Evolutionary conservation across 148 eudicot species (phyloP).

Genomic region (Rhododendron williamsianum): DNA sequence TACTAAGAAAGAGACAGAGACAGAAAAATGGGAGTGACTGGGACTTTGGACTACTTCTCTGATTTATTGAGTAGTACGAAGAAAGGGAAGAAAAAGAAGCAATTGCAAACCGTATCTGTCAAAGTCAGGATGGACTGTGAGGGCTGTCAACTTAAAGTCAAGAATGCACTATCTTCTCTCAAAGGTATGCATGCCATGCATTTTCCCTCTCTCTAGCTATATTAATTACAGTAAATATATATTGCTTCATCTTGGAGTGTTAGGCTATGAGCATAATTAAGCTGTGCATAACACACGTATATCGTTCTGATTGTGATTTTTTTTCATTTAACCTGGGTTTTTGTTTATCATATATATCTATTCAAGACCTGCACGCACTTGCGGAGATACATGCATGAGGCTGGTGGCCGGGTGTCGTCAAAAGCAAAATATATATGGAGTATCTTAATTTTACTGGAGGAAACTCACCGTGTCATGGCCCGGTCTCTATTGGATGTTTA

Average conservation of each 20-base stretch:
- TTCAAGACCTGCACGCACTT: too few relatives aligned
- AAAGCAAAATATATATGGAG: too few relatives aligned
- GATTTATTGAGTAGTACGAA: constrained; percentile 31
- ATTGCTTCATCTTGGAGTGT: background rate
- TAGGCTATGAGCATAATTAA: background rate
- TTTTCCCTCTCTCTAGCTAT: background rate
- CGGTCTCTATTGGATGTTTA: background rate
- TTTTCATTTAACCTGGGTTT: too few relatives aligned
- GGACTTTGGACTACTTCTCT: constrained; percentile 58
- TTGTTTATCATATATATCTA: too few relatives aligned
- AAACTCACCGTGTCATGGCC: background rate
- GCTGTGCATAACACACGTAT: background rate
- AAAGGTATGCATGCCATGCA: constrained; percentile 41
- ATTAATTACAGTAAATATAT: too few relatives aligned
- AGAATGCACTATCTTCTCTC: constrained; percentile 47
- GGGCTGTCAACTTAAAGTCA: constrained; percentile 59
- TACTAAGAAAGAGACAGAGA: too few relatives aligned
- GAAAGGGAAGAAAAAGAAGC: constrained; percentile 47
- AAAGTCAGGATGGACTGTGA: constrained; percentile 75
- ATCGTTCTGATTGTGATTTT: too few relatives aligned
- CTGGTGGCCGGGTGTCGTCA: too few relatives aligned
- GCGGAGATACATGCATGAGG: too few relatives aligned
- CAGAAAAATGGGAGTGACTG: constrained; percentile 54
- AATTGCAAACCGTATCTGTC: constrained; percentile 42
- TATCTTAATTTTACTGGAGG: too few relatives aligned